Evolutionary conservation across 345 rosid species (phyloP).

Genomic region (Melaleuca alternifolia): DNA sequence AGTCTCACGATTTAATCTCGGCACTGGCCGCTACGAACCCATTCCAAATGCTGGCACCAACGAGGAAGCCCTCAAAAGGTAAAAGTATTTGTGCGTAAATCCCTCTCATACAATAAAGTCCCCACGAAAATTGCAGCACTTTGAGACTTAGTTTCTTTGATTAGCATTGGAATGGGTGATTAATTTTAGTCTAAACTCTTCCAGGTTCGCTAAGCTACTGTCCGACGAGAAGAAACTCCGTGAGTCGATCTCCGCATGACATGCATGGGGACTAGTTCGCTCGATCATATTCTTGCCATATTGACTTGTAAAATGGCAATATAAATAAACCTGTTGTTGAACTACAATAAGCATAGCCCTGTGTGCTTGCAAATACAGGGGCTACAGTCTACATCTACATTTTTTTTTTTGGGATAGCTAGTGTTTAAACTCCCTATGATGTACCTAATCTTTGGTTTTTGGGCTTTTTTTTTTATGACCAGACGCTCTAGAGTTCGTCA

Average conservation of each 20-base stretch:
- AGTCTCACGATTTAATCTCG: conserved; percentile 28
- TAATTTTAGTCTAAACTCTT: neutral
- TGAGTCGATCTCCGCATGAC: neutral
- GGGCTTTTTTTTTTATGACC: neutral
- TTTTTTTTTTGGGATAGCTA: neutral
- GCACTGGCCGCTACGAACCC: conserved; percentile 44
- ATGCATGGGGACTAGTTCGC: neutral
- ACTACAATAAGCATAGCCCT: neutral
- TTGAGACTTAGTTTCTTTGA: neutral
- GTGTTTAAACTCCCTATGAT: neutral
- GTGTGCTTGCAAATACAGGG: neutral
- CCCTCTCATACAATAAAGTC: neutral
- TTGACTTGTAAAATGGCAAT: neutral
- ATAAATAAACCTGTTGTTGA: neutral
- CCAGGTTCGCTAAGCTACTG: neutral
- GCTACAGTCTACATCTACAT: neutral
- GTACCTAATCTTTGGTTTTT: neutral
- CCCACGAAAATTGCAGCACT: neutral
- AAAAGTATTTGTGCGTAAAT: neutral
- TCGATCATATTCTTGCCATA: neutral
- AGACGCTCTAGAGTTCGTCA: neutral
- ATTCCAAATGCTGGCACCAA: conserved; percentile 30
- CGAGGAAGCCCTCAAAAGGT: conserved; percentile 53
- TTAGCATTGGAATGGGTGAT: neutral
- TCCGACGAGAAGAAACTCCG: neutral